These are phyloP conservation scores for Polymyxa betae DNA, from an alignment of 208 protist genomes.

Conservation along the genomic window DNA sequence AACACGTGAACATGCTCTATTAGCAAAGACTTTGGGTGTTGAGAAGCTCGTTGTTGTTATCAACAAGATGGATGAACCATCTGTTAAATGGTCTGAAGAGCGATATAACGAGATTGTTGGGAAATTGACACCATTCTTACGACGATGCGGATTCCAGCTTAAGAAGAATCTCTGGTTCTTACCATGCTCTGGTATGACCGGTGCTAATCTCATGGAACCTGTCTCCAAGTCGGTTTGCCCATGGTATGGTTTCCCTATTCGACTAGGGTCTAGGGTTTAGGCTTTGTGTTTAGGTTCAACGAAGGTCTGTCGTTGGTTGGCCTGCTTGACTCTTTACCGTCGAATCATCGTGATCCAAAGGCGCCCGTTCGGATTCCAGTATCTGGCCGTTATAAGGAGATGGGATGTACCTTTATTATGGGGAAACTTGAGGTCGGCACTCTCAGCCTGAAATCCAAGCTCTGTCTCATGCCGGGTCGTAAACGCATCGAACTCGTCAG, in stretches of 20 bases:
- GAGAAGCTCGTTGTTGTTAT: conserved; percentile 88
- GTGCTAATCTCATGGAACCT: conserved; percentile 27
- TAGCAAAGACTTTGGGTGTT: conserved; percentile 96
- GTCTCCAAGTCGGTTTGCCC: neutral
- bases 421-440: conserved; percentile 68
- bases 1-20: conserved; percentile 97
- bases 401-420: conserved; percentile 58
- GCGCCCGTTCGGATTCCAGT: conserved; percentile 59
- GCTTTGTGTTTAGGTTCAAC: conserved; percentile 35
- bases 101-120: conserved; percentile 90
- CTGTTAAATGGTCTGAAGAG: conserved; percentile 77
- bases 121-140: conserved; percentile 92
- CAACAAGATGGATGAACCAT: conserved; percentile 99
- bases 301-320: conserved; percentile 54
- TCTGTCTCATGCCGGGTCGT: conserved; percentile 63
- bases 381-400: conserved; percentile 67
- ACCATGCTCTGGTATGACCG: conserved; percentile 51
- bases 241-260: no score
- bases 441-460: conserved; percentile 57
- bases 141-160: conserved; percentile 86
- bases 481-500: conserved; percentile 57
- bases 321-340: conserved; percentile 54
- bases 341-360: conserved; percentile 3
- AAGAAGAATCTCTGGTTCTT: conserved; percentile 66
- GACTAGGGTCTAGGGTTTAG: neutral